phyloP scores from a whole-genome alignment of 2,329 filamentous ascomycete species.

The Dactylellina leptospora region DNA sequence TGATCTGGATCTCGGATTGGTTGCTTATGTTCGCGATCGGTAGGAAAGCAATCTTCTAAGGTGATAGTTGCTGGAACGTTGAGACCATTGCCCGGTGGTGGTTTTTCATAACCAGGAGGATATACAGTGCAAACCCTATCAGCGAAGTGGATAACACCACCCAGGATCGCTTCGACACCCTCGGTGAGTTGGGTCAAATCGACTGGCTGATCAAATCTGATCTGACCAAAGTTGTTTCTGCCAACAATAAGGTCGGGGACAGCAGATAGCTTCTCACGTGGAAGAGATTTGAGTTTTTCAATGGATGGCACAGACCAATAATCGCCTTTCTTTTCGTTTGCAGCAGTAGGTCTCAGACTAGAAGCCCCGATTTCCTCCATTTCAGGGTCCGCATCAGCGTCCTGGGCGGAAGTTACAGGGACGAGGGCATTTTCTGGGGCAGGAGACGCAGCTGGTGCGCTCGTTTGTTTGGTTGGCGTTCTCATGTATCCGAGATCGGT shows the following conservation, averaged over 20 bases:
- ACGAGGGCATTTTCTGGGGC: slow-evolving; percentile 60
- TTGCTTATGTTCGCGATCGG: slow-evolving; percentile 68
- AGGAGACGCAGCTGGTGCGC: slow-evolving; percentile 14
- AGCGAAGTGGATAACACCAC: slow-evolving; percentile 77
- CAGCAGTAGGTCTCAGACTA: slow-evolving; percentile 38
- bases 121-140: slow-evolving; percentile 89
- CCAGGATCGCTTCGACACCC: slow-evolving; percentile 77
- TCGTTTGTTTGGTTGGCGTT: slow-evolving; percentile 42
- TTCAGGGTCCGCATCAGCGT: slow-evolving; percentile 62
- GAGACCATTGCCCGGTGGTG: slow-evolving; percentile 82
- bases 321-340: slow-evolving; percentile 70
- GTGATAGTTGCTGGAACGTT: slow-evolving; percentile 89
- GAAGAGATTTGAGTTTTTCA: slow-evolving; percentile 80
- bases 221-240: slow-evolving; percentile 79
- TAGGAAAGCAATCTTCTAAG: slow-evolving; percentile 93
- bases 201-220: slow-evolving; percentile 81
- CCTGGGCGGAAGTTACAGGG: slow-evolving; percentile 68
- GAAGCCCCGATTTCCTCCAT: slow-evolving; percentile 52
- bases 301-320: slow-evolving; percentile 87
- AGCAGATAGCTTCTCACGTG: slow-evolving; percentile 77
- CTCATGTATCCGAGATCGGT: slow-evolving; percentile 48
- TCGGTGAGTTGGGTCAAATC: slow-evolving; percentile 80
- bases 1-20: slow-evolving; percentile 62
- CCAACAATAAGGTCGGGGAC: slow-evolving; percentile 82
- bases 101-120: slow-evolving; percentile 76